A percentile compares a stretch with the other conserved stretches of the same genome.
These are phyloP conservation scores for Pestalotiopsis sp. DNA, from an alignment of 2,329 filamentous ascomycete species.

Conservation along the genomic window DNA sequence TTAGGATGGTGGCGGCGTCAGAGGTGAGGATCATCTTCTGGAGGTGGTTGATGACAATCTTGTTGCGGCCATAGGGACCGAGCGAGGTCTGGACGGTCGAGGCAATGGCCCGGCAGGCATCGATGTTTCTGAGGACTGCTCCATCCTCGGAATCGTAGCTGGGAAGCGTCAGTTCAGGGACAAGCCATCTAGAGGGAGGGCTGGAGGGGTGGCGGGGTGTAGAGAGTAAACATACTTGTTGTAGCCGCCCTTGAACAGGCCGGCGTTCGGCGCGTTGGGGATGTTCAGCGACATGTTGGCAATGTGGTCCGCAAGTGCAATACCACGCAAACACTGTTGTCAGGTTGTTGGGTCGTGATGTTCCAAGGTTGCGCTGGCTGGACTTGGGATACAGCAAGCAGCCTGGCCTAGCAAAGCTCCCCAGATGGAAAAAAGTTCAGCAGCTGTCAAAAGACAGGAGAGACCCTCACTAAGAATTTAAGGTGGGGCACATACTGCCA, in stretches of 20 bases:
- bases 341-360: neutral
- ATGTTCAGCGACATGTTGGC: conserved; percentile 88
- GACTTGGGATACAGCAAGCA: conserved; percentile 7
- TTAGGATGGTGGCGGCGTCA: conserved; percentile 94
- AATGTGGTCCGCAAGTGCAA: neutral
- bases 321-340: neutral
- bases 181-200: conserved; percentile 17
- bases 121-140: conserved; percentile 96
- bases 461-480: conserved; percentile 2
- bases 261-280: conserved; percentile 87
- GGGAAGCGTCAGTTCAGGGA: conserved; percentile 15
- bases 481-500: neutral
- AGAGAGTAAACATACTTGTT: conserved; percentile 68
- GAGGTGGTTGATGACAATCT: conserved; percentile 99
- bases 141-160: conserved; percentile 99
- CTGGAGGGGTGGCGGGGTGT: conserved; percentile 23
- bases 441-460: conserved; percentile 4
- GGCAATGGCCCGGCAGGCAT: conserved; percentile 93
- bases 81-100: conserved; percentile 96
- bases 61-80: conserved; percentile 96
- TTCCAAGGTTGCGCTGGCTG: neutral
- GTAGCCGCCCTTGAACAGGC: conserved; percentile 95
- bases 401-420: neutral
- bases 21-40: conserved; percentile 99
- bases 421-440: conserved; percentile 10